Conservation (phyloP, 2,329 filamentous ascomycete species). For the Paracoccidioides lutzii region DNA sequence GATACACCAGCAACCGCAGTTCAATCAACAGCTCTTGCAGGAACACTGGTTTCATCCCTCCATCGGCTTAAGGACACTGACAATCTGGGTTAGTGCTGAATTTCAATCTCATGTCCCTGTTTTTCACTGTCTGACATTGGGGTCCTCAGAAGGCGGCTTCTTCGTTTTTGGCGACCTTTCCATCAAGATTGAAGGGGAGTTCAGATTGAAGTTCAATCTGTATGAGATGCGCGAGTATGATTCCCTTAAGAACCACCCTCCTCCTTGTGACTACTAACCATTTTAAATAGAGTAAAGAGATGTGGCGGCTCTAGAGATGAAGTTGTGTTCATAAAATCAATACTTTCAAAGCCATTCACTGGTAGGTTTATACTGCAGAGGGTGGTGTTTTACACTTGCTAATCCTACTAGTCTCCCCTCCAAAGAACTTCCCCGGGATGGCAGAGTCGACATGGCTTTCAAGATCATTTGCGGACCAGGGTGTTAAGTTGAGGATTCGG, state of each 20-base stretch:
- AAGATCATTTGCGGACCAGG: slow-evolving; percentile 73
- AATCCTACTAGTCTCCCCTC: slow-evolving; percentile 23
- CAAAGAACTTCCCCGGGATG: slow-evolving; percentile 67
- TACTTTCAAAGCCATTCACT: slow-evolving; percentile 55
- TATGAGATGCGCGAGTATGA: slow-evolving; percentile 56
- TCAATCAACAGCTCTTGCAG: slow-evolving; percentile 47
- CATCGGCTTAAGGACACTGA: slow-evolving; percentile 68
- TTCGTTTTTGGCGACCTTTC: slow-evolving; percentile 88
- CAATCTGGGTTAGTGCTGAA: slow-evolving; percentile 41
- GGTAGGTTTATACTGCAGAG: slow-evolving; percentile 35
- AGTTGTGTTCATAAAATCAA: slow-evolving; percentile 40
- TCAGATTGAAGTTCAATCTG: slow-evolving; percentile 62
- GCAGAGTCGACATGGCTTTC: slow-evolving; percentile 70
- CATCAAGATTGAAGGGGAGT: slow-evolving; percentile 59
- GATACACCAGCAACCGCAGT: slow-evolving; percentile 31
- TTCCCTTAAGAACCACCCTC: not conserved
- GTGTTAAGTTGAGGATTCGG: slow-evolving; percentile 65
- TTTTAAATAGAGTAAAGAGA: not conserved
- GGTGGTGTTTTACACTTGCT: not conserved
- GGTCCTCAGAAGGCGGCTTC: slow-evolving; percentile 56
- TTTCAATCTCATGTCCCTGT: not conserved
- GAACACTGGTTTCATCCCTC: slow-evolving; percentile 66
- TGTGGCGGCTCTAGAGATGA: slow-evolving; percentile 20
- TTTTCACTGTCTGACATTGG: not conserved
- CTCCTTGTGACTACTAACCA: slow-evolving; percentile 4